These are phyloP conservation scores for Secale cereale DNA, from an alignment of 176 grass and related monocot species.

Conservation along the genomic window DNA sequence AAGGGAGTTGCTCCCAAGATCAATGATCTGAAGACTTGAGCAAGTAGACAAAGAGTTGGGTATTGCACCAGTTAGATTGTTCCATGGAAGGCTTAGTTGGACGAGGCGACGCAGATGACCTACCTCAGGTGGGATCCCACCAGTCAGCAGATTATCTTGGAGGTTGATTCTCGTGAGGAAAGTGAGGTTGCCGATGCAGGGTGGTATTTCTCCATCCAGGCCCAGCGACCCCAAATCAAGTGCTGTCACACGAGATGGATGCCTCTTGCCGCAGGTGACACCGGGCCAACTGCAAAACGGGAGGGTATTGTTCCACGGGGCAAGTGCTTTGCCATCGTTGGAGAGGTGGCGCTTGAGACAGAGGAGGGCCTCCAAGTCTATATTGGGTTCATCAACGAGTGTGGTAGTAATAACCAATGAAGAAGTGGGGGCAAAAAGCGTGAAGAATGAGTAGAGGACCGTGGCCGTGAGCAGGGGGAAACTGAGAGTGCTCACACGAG, in stretches of 20 bases:
- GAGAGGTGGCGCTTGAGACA: neutral
- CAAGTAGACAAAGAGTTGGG: conserved; percentile 4
- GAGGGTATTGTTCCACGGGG: conserved; percentile 31
- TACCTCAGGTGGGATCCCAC: conserved; percentile 36
- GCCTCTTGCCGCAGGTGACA: conserved; percentile 19
- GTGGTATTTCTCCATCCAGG: conserved; percentile 30
- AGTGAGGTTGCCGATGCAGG: conserved; percentile 32
- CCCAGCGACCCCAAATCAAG: neutral
- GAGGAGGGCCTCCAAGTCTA: neutral
- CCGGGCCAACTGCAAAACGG: conserved; percentile 37
- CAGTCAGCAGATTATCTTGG: neutral
- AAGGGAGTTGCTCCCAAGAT: conserved; percentile 6
- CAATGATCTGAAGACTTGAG: conserved; percentile 21
- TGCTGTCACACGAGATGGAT: neutral
- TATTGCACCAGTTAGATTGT: conserved; percentile 14
- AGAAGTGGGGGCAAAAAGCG: neutral
- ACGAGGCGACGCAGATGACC: neutral
- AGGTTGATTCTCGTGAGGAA: conserved; percentile 25
- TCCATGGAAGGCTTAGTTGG: neutral
- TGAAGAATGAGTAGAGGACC: neutral
- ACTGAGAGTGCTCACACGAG: neutral
- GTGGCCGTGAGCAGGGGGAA: neutral
- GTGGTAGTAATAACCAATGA: neutral
- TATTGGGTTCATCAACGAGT: no score
- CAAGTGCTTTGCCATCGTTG: neutral